Evolutionary conservation across 208 protist genomes (phyloP), one percentile per base, ranked within the genome.

Genomic region (Crithidia brevicula): DNA sequence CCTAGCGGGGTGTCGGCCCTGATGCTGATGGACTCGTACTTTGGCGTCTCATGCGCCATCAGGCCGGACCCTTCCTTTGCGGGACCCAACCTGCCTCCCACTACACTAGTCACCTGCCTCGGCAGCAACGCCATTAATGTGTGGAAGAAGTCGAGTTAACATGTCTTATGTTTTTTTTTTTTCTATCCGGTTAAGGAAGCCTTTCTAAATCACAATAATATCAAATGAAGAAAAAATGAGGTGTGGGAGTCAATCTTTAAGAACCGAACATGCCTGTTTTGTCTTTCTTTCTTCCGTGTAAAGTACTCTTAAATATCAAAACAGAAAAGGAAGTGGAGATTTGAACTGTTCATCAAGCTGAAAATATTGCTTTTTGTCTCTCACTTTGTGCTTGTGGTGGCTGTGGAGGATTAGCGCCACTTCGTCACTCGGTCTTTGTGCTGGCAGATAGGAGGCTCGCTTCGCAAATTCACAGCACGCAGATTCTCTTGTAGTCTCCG

Each of bases 11-110:
- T 95, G 27, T 95, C 89, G 42, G 88, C 85, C 11, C 65, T 96
- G 46, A 73, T 95, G 82, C 66, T 96, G 64, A 86, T 96, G 85
- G 87, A 96, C 59, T 71, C 72, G 18, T 94, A 91, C 74, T 96
- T 96, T 80, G 85, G 85, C 10, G 92, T 96, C 3, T 83, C 81
- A 34, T 94, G 85, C 59, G 92, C 85, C 20, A 78, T 90, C 15
- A 96, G 93, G 67, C 75, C 89, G 13, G 92, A 96, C 50, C 61
- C 62, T 13, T 89, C 82, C 4, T 82, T 86, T 27, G 76, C 74
- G 5, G 89, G 85, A 0, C 43, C 58, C 6, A 65, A 79, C 22
- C 50, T 90, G 10, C 89, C 89, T 8, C 43, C 58, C 22, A 83
- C 78, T n/a, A 89, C 79, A 4, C 78, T 96, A n/a, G 79, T 96